phyloP scores from a whole-genome alignment of 148 eudicot genomes.

The Mesembryanthemum crystallinum region DNA sequence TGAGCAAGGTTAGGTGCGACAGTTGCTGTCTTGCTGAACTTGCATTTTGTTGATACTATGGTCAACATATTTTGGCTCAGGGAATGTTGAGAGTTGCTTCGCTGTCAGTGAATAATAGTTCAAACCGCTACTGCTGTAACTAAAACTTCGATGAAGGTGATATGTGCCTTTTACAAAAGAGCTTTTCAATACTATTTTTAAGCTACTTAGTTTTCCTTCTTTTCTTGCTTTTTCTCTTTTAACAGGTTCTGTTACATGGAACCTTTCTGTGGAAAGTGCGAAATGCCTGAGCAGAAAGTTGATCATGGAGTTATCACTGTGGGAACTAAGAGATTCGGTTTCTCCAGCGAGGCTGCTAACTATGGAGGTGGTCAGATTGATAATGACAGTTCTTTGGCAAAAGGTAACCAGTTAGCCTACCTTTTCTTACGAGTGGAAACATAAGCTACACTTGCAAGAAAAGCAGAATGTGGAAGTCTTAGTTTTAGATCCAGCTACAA shows the following conservation, averaged over 20 bases:
- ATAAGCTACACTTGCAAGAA: too few relatives aligned
- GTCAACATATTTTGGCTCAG: too few relatives aligned
- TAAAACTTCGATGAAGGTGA: not conserved
- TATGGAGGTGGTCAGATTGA: constrained; percentile 9
- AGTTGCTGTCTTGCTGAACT: not conserved
- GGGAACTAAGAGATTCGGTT: constrained; percentile 41
- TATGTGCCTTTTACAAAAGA: not conserved
- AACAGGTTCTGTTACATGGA: constrained; percentile 77
- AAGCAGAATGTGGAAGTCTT: too few relatives aligned
- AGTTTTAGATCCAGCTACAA: too few relatives aligned
- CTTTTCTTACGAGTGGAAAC: too few relatives aligned
- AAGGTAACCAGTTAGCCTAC: constrained; percentile 18
- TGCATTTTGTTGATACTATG: not conserved
- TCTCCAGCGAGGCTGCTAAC: constrained; percentile 9
- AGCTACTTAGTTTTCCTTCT: not conserved
- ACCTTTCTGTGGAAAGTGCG: constrained; percentile 58
- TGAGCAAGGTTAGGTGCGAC: too few relatives aligned
- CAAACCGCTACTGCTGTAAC: not conserved
- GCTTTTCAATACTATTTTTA: not conserved
- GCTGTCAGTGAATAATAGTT: not conserved
- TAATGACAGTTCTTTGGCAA: not conserved
- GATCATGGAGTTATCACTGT: constrained; percentile 52
- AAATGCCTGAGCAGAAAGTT: constrained; percentile 46
- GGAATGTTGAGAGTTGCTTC: too few relatives aligned
- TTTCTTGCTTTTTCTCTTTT: not conserved